phyloP scores from a whole-genome alignment of 306 rosid genomes.

The Macrotyloma uniflorum region DNA sequence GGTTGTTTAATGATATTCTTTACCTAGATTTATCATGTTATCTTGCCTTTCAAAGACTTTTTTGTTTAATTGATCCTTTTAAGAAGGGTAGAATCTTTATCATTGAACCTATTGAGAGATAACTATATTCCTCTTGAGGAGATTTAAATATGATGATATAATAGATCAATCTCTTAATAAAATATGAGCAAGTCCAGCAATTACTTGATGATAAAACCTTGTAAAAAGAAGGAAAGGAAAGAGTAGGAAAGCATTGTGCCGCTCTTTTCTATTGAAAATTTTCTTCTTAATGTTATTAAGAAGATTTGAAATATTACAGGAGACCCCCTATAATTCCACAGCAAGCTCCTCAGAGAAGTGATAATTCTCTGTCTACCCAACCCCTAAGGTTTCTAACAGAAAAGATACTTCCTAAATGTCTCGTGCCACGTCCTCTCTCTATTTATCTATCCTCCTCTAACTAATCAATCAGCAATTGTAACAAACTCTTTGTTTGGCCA shows the following conservation, averaged over 20 bases:
- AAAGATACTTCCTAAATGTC: too few relatives aligned
- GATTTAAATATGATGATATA: conserved; percentile 2
- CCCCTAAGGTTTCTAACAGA: too few relatives aligned
- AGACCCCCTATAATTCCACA: too few relatives aligned
- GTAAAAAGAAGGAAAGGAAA: neutral
- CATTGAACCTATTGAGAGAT: neutral
- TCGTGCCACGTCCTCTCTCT: too few relatives aligned
- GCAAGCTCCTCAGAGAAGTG: too few relatives aligned
- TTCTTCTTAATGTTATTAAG: too few relatives aligned
- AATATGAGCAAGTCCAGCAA: neutral
- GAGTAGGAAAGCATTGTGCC: neutral
- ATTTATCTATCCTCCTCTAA: too few relatives aligned
- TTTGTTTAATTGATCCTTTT: neutral
- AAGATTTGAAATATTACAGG: too few relatives aligned
- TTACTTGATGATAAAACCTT: neutral
- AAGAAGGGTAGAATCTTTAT: neutral
- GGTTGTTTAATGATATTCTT: conserved; percentile 12
- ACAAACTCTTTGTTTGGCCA: too few relatives aligned
- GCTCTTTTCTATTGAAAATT: neutral
- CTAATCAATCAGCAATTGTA: too few relatives aligned
- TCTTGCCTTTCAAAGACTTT: neutral
- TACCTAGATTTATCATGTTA: conserved; percentile 2
- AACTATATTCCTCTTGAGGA: neutral
- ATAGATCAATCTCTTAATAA: neutral
- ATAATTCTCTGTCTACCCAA: too few relatives aligned